Conservation (phyloP, 768 basidiomycete genomes). For the Mycena rosella region DNA sequence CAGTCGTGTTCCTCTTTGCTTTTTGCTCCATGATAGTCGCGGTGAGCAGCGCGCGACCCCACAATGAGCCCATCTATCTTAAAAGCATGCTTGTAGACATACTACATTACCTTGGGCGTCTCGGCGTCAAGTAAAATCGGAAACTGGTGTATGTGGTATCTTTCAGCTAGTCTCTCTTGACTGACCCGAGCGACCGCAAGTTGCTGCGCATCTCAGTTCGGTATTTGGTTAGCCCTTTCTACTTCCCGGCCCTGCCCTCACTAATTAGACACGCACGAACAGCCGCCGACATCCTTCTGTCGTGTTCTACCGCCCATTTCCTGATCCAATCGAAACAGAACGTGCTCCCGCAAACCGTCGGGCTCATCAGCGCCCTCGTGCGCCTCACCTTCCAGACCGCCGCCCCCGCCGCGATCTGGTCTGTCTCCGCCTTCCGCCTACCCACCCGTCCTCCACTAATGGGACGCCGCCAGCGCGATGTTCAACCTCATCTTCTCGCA, state of each 20-base stretch:
- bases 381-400: slow-evolving; percentile 48
- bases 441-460: background rate
- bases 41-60: background rate
- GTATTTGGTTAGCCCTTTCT: slow-evolving; percentile 9
- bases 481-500: slow-evolving; percentile 29
- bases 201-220: slow-evolving; percentile 20
- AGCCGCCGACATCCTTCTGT: slow-evolving; percentile 20
- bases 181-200: background rate
- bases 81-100: background rate
- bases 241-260: background rate
- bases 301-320: slow-evolving; percentile 8
- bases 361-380: slow-evolving; percentile 44
- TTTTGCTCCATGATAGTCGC: slow-evolving; percentile 17
- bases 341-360: slow-evolving; percentile 46
- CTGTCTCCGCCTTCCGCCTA: background rate
- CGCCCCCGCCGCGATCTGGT: slow-evolving; percentile 50
- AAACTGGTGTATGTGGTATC: slow-evolving; percentile 2
- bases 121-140: background rate
- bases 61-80: no score
- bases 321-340: slow-evolving; percentile 15
- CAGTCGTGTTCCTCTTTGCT: slow-evolving; percentile 11
- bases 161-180: no score
- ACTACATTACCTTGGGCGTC: slow-evolving; percentile 15
- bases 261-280: background rate
- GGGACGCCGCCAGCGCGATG: slow-evolving; percentile 1